Evolutionary conservation across 768 basidiomycete species (phyloP).

Genomic region (Boletus sp.): DNA sequence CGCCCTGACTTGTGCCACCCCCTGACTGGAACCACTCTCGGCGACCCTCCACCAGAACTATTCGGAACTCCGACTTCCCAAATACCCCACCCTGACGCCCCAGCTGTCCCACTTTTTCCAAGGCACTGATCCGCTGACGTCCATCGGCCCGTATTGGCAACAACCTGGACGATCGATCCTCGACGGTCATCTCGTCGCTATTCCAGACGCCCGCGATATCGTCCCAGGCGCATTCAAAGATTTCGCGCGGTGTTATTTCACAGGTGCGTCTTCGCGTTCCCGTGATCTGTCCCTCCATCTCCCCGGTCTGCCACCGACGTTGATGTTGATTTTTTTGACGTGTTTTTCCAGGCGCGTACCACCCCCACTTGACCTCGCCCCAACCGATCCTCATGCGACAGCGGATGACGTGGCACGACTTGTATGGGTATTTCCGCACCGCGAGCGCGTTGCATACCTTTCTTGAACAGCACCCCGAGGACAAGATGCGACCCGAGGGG

Average conservation of each 20-base stretch:
- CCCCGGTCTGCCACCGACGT: too few species aligned
- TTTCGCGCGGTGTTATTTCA: slow-evolving; percentile 54
- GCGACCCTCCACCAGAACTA: slow-evolving; percentile 41
- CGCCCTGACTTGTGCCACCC: too few species aligned
- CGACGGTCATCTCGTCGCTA: slow-evolving; percentile 62
- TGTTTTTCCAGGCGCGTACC: slow-evolving; percentile 37
- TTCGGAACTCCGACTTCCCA: slow-evolving; percentile 68
- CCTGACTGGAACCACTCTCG: not conserved
- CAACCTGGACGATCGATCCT: slow-evolving; percentile 77
- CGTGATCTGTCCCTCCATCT: too few species aligned
- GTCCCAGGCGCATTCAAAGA: slow-evolving; percentile 35
- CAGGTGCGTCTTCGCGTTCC: slow-evolving; percentile 38
- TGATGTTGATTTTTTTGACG: too few species aligned
- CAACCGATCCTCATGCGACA: slow-evolving; percentile 53
- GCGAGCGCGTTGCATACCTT: slow-evolving; percentile 69
- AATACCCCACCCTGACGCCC: slow-evolving; percentile 53
- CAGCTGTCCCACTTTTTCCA: slow-evolving; percentile 63
- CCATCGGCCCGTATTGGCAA: slow-evolving; percentile 74
- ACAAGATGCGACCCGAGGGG: slow-evolving; percentile 44
- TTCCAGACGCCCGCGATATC: slow-evolving; percentile 51
- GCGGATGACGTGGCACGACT: slow-evolving; percentile 59
- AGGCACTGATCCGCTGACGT: slow-evolving; percentile 49
- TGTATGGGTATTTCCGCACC: slow-evolving; percentile 68
- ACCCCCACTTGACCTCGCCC: slow-evolving; percentile 35
- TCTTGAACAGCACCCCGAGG: slow-evolving; percentile 61